Base-by-base conservation (phyloP, 2,329 filamentous ascomycete species). In the Penicillium decumbens region DNA sequence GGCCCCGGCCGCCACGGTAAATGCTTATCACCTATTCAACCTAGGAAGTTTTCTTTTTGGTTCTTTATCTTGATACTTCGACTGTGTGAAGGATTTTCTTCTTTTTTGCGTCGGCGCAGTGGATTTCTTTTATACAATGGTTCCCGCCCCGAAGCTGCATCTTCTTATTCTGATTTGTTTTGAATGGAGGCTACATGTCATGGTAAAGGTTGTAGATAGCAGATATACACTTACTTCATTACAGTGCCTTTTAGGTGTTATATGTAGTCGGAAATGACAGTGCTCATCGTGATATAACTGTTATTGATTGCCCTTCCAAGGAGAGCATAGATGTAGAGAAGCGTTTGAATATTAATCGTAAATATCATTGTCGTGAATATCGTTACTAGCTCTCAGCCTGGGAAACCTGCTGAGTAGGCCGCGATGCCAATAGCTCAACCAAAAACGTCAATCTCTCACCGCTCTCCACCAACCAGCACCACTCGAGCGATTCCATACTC, bases 1-100 rank as follows among this genome's bases (percentile, higher is more conserved):
- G 82, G 12, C 82, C 82, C 9, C 72, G 81, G 49, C 79, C 80
- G 35, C 76, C 69, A 8, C 72, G 56, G 43, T 74, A 58, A 60
- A 47, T 33, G 41, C 20, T 13, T 24, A 18, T 41, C 29, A 9
- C 28, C 45, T 50, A 24, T 52, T 54, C 45, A 45, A 53, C 42
- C 40, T 49, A 45, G 41, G 42, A 41, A 13, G 20, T 6, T 23
- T 20, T 29, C 13, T 24, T 30, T 33, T 40, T 25, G 30, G n/a
- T 10, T 23, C 6, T 27, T 24, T 32, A 20, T 35, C 6, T 32
- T 18, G 33, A 37, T 37, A 30, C 39, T 41, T 42, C 27, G 38
- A 18, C 41, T 38, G n/a, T 6, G 10, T 23, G 20, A 8, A 32
- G 43, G 12, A 32, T n/a, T 25, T 25, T 30, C 37, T 32, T 29